These are phyloP conservation scores for Tricladium varicosporioides DNA, from an alignment of 2,329 filamentous ascomycete genomes.

Conservation along the genomic window DNA sequence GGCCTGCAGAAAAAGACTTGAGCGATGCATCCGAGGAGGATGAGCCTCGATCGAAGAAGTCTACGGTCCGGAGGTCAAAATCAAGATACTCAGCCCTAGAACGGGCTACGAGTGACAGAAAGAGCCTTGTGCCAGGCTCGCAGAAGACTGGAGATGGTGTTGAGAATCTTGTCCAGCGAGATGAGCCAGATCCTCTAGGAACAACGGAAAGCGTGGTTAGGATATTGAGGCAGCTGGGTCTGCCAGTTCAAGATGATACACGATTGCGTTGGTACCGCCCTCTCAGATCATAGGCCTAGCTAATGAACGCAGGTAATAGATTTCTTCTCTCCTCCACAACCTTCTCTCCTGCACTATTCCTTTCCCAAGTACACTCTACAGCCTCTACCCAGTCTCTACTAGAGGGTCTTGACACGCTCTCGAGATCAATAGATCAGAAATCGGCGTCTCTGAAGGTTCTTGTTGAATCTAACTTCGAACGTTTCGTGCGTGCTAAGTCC, in stretches of 20 bases:
- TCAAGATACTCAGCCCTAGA: conserved; percentile 85
- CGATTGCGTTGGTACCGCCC: conserved; percentile 61
- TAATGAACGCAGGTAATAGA: conserved; percentile 64
- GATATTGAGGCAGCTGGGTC: conserved; percentile 70
- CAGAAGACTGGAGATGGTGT: conserved; percentile 66
- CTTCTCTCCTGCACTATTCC: conserved; percentile 87
- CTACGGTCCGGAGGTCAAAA: conserved; percentile 58
- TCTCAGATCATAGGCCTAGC: conserved; percentile 8
- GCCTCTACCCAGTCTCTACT: conserved; percentile 81
- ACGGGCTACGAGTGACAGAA: conserved; percentile 66
- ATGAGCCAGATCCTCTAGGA: conserved; percentile 92
- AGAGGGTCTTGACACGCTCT: conserved; percentile 79
- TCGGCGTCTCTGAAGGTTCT: conserved; percentile 94
- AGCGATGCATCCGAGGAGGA: conserved; percentile 65
- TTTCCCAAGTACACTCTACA: conserved; percentile 85
- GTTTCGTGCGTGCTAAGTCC: conserved; percentile 94
- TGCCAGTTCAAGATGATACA: conserved; percentile 81
- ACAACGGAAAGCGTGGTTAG: conserved; percentile 81
- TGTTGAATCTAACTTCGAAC: conserved; percentile 97
- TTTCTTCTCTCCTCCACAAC: conserved; percentile 95
- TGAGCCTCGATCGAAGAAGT: conserved; percentile 34
- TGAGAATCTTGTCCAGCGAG: conserved; percentile 79
- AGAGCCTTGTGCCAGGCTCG: conserved; percentile 62
- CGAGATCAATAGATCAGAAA: conserved; percentile 93
- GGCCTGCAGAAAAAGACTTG: conserved; percentile 80